A percentile compares a stretch with the other conserved stretches of the same genome.
Conservation (phyloP, 768 basidiomycete species). For the Tulasnella sp. region DNA sequence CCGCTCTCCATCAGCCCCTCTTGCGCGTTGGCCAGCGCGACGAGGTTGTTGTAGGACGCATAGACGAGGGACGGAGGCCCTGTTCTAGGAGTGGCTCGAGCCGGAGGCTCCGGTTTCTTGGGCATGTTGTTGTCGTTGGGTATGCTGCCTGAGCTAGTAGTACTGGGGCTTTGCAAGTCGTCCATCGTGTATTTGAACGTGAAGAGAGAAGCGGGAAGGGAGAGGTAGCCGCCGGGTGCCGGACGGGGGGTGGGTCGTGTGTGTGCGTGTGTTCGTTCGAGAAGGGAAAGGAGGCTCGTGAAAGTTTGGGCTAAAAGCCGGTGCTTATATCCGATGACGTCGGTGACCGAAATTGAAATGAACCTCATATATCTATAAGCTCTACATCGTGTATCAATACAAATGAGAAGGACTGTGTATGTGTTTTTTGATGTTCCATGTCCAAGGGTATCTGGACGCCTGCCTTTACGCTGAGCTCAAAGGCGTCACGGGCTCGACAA, state of each 20-base stretch:
- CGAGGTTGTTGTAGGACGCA: constrained; percentile 66
- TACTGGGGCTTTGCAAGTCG: background rate
- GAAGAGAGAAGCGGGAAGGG: background rate
- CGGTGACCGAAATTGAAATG: background rate
- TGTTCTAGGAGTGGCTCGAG: background rate
- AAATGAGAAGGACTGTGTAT: background rate
- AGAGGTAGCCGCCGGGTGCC: background rate
- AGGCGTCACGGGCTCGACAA: background rate
- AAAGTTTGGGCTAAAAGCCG: background rate
- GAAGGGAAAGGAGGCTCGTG: background rate
- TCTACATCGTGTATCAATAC: background rate
- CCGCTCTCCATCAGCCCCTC: constrained; percentile 42
- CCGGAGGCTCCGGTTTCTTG: background rate
- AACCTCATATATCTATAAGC: background rate
- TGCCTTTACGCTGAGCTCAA: background rate
- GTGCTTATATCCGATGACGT: background rate
- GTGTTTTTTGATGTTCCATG: too few relatives aligned
- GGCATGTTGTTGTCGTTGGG: background rate
- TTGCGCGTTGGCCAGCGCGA: constrained; percentile 75
- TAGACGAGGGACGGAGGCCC: background rate
- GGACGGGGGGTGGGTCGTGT: background rate
- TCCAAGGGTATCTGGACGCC: background rate
- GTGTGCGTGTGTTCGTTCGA: too few relatives aligned
- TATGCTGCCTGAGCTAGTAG: background rate
- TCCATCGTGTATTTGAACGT: background rate